These are phyloP conservation scores for Achaetomium macrosporum DNA, from an alignment of 2,329 filamentous ascomycete genomes.

Conservation along the genomic window DNA sequence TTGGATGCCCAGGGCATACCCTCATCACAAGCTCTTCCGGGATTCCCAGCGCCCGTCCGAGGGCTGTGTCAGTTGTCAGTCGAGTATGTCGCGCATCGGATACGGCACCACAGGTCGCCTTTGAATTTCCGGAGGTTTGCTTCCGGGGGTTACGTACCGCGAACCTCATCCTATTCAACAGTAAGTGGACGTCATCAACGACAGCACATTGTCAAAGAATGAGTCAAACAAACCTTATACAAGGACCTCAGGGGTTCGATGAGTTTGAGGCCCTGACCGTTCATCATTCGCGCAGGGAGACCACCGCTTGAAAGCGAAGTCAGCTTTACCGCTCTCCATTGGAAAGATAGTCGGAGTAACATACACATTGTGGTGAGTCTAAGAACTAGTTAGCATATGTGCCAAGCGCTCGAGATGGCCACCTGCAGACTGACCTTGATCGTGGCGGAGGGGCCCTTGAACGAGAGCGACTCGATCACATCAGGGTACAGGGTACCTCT, in stretches of 20 bases:
- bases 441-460: constrained; percentile 45
- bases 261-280: constrained; percentile 48
- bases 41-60: constrained; percentile 20
- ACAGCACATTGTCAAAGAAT: neutral
- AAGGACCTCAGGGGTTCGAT: constrained; percentile 75
- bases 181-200: neutral
- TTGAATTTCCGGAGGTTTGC: neutral
- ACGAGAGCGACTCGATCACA: constrained; percentile 44
- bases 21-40: constrained; percentile 22
- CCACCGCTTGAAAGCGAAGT: constrained; percentile 32
- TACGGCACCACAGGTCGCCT: neutral
- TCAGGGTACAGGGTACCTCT: constrained; percentile 58
- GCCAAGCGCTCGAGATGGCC: neutral
- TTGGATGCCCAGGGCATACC: constrained; percentile 17
- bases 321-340: constrained; percentile 3
- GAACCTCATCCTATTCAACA: constrained; percentile 17
- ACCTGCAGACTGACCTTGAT: constrained; percentile 31
- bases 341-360: neutral
- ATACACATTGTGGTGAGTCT: constrained; percentile 29
- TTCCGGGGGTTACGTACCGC: constrained; percentile 11
- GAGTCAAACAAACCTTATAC: constrained; percentile 62
- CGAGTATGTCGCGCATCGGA: neutral
- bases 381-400: neutral
- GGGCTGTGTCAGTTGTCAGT: constrained; percentile 10
- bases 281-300: constrained; percentile 30